These are phyloP conservation scores for Salisapilia sapeloensis DNA, from an alignment of 352 stramenopile genomes.

Conservation along the genomic window DNA sequence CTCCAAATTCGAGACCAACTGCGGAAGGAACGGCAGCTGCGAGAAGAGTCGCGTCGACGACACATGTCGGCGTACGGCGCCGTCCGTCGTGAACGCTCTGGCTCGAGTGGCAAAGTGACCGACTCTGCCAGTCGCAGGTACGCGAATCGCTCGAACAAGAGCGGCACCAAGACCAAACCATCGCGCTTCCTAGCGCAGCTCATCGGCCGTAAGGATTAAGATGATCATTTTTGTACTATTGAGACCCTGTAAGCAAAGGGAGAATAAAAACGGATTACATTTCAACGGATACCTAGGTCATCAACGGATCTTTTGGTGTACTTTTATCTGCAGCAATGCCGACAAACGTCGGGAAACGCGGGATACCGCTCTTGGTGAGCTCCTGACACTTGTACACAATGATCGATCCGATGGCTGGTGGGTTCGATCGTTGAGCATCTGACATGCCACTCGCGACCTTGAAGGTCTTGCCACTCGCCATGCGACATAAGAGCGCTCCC, in stretches of 20 bases:
- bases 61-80: slow-evolving; percentile 16
- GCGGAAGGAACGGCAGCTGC: slow-evolving; percentile 17
- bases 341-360: slow-evolving; percentile 57
- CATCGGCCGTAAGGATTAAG: no score
- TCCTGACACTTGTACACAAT: slow-evolving; percentile 74
- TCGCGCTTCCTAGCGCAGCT: no score
- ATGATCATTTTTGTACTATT: slow-evolving; percentile 1
- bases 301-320: slow-evolving; percentile 22
- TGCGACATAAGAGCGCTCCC: slow-evolving; percentile 34
- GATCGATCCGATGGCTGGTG: slow-evolving; percentile 30
- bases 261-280: slow-evolving; percentile 1
- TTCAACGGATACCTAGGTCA: slow-evolving; percentile 12
- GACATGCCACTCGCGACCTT: slow-evolving; percentile 52
- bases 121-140: not conserved
- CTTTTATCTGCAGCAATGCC: slow-evolving; percentile 36
- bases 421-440: slow-evolving; percentile 24
- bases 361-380: slow-evolving; percentile 45
- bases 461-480: slow-evolving; percentile 53
- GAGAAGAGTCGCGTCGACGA: slow-evolving; percentile 15
- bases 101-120: slow-evolving; percentile 5
- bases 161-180: not conserved
- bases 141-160: not conserved
- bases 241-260: not conserved
- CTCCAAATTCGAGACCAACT: slow-evolving; percentile 21
- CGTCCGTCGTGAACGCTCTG: not conserved